Conservation (phyloP, 2,329 filamentous ascomycete genomes). For the Apiospora malaysiana region DNA sequence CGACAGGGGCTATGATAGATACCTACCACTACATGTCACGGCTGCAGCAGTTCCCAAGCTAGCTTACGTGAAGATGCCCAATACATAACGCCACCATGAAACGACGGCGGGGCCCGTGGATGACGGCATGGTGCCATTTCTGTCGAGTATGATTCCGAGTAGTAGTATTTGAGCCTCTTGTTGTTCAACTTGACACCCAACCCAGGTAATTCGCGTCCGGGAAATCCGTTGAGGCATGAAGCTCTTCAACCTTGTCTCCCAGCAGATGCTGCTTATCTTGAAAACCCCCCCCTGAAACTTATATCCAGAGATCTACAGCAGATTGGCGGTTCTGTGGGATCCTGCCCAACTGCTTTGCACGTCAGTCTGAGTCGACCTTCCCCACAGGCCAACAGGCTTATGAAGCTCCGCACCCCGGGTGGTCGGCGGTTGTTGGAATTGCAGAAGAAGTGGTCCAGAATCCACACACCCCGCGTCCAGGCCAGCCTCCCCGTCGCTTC, state of each 20-base stretch:
- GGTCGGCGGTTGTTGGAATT: background rate
- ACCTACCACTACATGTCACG: no score
- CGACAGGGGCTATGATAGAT: background rate
- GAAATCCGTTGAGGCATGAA: background rate
- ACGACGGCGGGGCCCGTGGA: conserved; percentile 11
- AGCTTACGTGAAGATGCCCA: conserved; percentile 13
- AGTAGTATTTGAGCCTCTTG: background rate
- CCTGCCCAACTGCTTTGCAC: background rate
- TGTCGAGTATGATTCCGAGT: background rate
- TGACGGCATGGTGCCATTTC: conserved; percentile 16
- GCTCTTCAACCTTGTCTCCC: background rate
- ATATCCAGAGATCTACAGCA: background rate
- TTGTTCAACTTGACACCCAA: background rate
- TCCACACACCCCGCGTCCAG: background rate
- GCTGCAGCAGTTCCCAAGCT: conserved; percentile 16
- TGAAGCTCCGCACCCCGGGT: background rate
- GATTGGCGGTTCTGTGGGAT: background rate
- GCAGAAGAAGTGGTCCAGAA: background rate
- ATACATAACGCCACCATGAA: conserved; percentile 15
- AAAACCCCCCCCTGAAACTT: background rate
- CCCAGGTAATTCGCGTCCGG: background rate
- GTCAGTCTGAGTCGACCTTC: background rate
- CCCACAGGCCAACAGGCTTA: background rate
- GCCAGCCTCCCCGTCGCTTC: background rate
- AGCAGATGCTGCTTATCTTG: background rate